phyloP scores from a whole-genome alignment of 345 rosid species.

The Carallia brachiata region DNA sequence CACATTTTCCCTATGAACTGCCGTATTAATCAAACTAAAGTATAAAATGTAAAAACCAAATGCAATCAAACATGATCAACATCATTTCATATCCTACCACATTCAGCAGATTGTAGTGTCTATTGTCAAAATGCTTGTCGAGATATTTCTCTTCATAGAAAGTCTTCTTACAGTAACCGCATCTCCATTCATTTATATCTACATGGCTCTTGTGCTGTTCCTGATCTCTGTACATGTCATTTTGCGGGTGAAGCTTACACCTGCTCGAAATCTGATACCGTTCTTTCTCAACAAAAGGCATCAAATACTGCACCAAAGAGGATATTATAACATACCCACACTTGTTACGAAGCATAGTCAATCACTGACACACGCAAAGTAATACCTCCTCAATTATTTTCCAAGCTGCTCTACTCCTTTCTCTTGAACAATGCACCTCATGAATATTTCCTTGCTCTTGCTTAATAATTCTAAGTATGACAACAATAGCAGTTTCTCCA shows the following conservation, averaged over 20 bases:
- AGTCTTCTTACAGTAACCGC: slow-evolving; percentile 28
- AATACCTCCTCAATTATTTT: slow-evolving; percentile 25
- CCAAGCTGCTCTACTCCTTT: slow-evolving; percentile 34
- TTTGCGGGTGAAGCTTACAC: slow-evolving; percentile 30
- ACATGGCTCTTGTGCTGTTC: slow-evolving; percentile 22
- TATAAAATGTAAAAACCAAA: neutral
- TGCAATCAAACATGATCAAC: neutral
- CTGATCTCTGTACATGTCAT: slow-evolving; percentile 28
- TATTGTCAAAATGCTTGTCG: slow-evolving; percentile 29
- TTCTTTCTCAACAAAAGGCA: slow-evolving; percentile 33
- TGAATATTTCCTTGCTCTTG: slow-evolving; percentile 29
- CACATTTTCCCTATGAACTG: too few relatives aligned
- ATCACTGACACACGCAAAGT: neutral
- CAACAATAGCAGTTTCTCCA: neutral
- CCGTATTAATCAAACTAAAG: too few relatives aligned
- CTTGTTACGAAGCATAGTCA: neutral
- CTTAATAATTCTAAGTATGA: slow-evolving; percentile 25
- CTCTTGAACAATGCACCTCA: slow-evolving; percentile 29
- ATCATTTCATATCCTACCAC: slow-evolving; percentile 11
- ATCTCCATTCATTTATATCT: slow-evolving; percentile 28
- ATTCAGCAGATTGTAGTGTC: slow-evolving; percentile 24
- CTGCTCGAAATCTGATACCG: slow-evolving; percentile 13
- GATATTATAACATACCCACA: neutral
- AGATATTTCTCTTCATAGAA: slow-evolving; percentile 29
- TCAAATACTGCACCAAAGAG: slow-evolving; percentile 27